These are phyloP conservation scores for Aspergillus oerlinghausenensis DNA, from an alignment of 2,329 filamentous ascomycete species.

Conservation along the genomic window DNA sequence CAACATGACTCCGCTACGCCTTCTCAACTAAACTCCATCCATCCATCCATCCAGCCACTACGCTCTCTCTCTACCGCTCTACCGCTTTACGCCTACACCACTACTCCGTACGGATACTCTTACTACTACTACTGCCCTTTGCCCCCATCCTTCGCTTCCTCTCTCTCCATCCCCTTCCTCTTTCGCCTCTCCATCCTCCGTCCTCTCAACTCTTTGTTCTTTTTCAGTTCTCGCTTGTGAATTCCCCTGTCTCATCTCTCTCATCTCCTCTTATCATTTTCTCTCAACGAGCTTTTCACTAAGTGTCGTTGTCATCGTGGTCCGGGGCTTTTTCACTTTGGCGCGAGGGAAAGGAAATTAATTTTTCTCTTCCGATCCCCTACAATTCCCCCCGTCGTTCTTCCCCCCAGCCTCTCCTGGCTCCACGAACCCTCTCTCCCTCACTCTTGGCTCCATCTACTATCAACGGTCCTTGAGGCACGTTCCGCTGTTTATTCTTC, in stretches of 20 bases:
- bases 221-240: neutral
- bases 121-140: conserved; percentile 6
- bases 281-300: conserved; percentile 48
- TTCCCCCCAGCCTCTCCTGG: conserved; percentile 10
- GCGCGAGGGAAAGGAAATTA: conserved; percentile 19
- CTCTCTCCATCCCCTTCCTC: conserved; percentile 11
- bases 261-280: conserved; percentile 26
- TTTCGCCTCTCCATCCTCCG: conserved; percentile 5
- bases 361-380: conserved; percentile 5
- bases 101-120: neutral
- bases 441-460: neutral
- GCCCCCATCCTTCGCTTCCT: conserved; percentile 11
- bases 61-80: conserved; percentile 2
- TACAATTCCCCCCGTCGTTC: conserved; percentile 4
- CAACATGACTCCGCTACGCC: neutral
- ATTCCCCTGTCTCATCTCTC: conserved; percentile 38
- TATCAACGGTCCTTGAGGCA: neutral
- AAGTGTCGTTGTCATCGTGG: conserved; percentile 44
- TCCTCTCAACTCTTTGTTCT: conserved; percentile 6
- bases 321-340: conserved; percentile 21
- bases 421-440: neutral
- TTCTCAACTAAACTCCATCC: conserved; percentile 1
- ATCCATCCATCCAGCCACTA: neutral
- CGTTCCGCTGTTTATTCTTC: neutral
- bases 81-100: conserved; percentile 6